Evolutionary conservation across 1,284 basidiomycete species (phyloP).

Genomic region (Moesziomyces globuligerus): DNA sequence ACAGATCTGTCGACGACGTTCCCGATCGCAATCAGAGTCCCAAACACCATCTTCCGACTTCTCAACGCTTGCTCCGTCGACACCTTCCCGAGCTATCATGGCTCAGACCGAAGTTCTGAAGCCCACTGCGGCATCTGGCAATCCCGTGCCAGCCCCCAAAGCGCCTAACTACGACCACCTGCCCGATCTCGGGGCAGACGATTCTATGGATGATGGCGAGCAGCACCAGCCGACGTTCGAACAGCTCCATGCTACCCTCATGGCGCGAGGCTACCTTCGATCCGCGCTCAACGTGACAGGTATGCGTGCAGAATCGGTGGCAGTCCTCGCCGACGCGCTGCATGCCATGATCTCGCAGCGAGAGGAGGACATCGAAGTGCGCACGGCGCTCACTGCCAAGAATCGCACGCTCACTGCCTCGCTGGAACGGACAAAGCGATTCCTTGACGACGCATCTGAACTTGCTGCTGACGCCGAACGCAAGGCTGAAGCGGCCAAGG

Average conservation of each 20-base stretch:
- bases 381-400: constrained; percentile 49
- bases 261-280: constrained; percentile 48
- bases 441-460: constrained; percentile 43
- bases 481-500: constrained; percentile 44
- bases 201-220: constrained; percentile 15
- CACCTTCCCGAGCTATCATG: neutral
- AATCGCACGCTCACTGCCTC: constrained; percentile 39
- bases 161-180: constrained; percentile 31
- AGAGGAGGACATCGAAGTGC: constrained; percentile 52
- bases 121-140: neutral
- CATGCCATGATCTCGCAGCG: constrained; percentile 54
- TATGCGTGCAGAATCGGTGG: constrained; percentile 24
- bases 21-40: neutral
- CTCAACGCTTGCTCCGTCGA: neutral
- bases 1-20: constrained; percentile 3
- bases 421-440: constrained; percentile 42
- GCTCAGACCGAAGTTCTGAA: neutral
- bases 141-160: neutral
- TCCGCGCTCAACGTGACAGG: constrained; percentile 37
- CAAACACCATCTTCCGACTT: constrained; percentile 15
- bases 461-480: constrained; percentile 41
- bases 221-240: constrained; percentile 43
- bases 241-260: constrained; percentile 50
- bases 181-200: constrained; percentile 33
- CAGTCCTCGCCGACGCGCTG: constrained; percentile 39